Base-by-base conservation (phyloP, 805 yeast species). In the Cyberlindnera xylosilytica region DNA sequence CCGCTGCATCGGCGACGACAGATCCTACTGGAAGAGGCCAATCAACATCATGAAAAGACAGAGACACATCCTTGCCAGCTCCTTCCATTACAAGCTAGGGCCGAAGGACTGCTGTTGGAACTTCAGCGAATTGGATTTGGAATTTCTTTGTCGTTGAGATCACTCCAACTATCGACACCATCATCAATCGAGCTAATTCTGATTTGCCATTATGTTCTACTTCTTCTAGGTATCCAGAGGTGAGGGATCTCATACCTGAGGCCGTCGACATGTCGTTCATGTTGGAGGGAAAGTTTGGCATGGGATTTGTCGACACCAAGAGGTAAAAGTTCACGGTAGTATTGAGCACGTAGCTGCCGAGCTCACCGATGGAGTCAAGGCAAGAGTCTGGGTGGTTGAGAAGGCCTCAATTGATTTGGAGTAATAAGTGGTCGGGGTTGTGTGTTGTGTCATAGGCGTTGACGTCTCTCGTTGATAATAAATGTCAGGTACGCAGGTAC, bases 141-240 rank as follows among this genome's bases (percentile, higher is more conserved):
- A 78, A 78, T 62, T 79, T 76, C 51, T 79, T 81, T 26, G 76
- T 79, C 58, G 84, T 80, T 41, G 77, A 79, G 79, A 76, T 76
- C 58, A 76, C 83, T 13, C 90, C 91, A 4, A 51, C 63, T 5
- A 72, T 82, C 57, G 63, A 73, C 61, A 51, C 68, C 61, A 43
- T 69, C 52, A 66, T 78, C 57, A 66, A 68, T 32, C 74, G 6
- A 64, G 72, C 50, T 76, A 79, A 59, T 62, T 62, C n/a, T 59
- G 65, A 47, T 75, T 76, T 63, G 64, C 72, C 34, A 50, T 70
- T 22, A 72, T 70, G 45, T 73, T 63, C 53, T 69, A 60, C 45
- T 63, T 72, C 49, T 75, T 74, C 53, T n/a, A n/a, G n/a, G n/a
- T 75, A 71, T 68, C 85, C 84, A 28, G 87, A 80, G 56, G 81